Evolutionary conservation across 352 stramenopile genomes (phyloP).

Genomic region (Pelagophyceae sp.): DNA sequence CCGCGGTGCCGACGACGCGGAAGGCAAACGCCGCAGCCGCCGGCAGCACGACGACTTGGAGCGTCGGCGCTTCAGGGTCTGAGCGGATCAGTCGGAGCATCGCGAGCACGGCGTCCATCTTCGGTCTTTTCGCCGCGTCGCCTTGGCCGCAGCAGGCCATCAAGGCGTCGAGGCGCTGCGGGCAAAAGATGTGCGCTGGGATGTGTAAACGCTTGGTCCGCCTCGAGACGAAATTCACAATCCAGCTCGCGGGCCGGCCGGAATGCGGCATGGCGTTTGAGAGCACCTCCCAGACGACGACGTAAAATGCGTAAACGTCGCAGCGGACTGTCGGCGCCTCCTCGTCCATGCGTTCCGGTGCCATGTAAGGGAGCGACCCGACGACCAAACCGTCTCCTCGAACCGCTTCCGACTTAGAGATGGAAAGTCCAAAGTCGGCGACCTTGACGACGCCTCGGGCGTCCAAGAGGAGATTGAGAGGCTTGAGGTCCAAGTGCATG

Average conservation of each 20-base stretch:
- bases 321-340: constrained; percentile 31
- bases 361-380: constrained; percentile 61
- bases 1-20: neutral
- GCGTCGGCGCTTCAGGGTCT: neutral
- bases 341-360: constrained; percentile 61
- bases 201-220: neutral
- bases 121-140: neutral
- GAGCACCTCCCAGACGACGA: constrained; percentile 65
- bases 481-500: constrained; percentile 31
- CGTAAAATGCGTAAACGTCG: constrained; percentile 71
- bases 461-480: constrained; percentile 58
- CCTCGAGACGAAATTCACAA: neutral
- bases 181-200: neutral
- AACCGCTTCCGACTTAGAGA: constrained; percentile 46
- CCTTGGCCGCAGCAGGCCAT: neutral
- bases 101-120: neutral
- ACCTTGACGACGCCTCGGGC: constrained; percentile 56
- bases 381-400: too few relatives aligned
- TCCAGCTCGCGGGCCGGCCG: neutral
- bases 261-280: neutral
- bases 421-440: constrained; percentile 50
- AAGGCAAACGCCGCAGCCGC: neutral
- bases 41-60: neutral
- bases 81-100: neutral
- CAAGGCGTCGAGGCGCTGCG: neutral